Base-by-base conservation (phyloP, 495 filamentous ascomycete species). In the Penicillium cinerascens region DNA sequence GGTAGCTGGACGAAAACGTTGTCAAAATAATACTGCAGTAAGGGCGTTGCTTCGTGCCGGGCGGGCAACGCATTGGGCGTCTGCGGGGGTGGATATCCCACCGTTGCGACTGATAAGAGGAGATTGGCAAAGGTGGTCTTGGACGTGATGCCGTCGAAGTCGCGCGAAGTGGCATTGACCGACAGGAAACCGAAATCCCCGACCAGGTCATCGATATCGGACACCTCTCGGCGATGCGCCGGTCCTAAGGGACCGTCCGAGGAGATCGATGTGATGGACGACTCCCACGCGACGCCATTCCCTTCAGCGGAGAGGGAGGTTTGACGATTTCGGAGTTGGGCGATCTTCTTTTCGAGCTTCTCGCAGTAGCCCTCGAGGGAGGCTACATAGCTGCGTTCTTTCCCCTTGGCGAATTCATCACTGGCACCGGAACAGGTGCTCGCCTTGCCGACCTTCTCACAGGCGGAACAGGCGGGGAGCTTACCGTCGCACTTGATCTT, bases 401-500 rank as follows among this genome's bases (percentile, higher is more conserved):
- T 96, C 22, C 92, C 92, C 50, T 87, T 82, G 13, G 92, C 91
- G 67, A 96, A 96, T 67, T 95, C 88, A 63, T 96, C 92, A 52
- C 89, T 96, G 2, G 91, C 89, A 35, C 89, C 88, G n/a, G 91
- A 92, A 66, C 92, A 97, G 54, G 89, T 88, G 56, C 77, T 81
- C 38, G 84, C 82, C 47, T 86, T 87, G 37, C 88, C 88, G 7
- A 87, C 86, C 64, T 87, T 87, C 65, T 95, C 92, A 60, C 92
- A 96, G 20, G 92, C 91, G 15, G 89, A 91, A 64, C 92, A 97
- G 17, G 91, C 88, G 13, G 92, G 92, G 16, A 97, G 77, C 65
- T 95, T 96, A 46, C 91, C 91, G 73, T 97, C 92, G 56, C 92
- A 97, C 80, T 86, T 96, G 67, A 96, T 89, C 74, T 97, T 97